Conservation (phyloP, 768 basidiomycete species). For the Epithele typhae region DNA sequence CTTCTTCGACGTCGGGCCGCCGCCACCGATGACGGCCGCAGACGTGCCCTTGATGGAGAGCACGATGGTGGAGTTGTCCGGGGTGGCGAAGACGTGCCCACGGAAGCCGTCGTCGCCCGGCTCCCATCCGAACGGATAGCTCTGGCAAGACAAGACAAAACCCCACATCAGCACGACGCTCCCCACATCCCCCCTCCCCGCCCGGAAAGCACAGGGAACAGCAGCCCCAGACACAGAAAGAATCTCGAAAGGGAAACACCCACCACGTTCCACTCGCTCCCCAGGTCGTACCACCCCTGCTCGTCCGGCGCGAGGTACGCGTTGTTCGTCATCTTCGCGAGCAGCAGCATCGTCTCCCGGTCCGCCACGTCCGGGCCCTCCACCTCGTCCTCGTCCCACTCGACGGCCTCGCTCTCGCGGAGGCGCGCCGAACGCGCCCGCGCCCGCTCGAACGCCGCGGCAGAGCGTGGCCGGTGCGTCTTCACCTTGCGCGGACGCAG, state of each 20-base stretch:
- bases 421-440: conserved; percentile 27
- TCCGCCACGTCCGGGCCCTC: conserved; percentile 72
- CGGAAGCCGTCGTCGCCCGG: conserved; percentile 82
- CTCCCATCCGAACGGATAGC: conserved; percentile 90
- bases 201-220: too few species aligned
- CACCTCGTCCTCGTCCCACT: conserved; percentile 77
- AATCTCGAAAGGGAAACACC: conserved; percentile 16
- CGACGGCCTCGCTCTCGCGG: conserved; percentile 36
- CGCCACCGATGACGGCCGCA: conserved; percentile 65
- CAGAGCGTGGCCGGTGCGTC: conserved; percentile 47
- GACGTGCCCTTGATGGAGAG: conserved; percentile 94
- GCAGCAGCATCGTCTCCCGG: conserved; percentile 66
- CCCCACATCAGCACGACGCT: too few species aligned
- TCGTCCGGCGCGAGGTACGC: conserved; percentile 71
- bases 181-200: too few species aligned
- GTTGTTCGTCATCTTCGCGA: conserved; percentile 96
- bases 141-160: too few species aligned
- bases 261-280: conserved; percentile 58
- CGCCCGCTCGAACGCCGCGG: conserved; percentile 33
- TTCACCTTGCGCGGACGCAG: conserved; percentile 36
- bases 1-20: conserved; percentile 82
- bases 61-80: conserved; percentile 79
- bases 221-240: too few species aligned
- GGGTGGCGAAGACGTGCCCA: conserved; percentile 85
- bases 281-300: conserved; percentile 73